These are phyloP conservation scores for Solanum pinnatisectum DNA, from an alignment of 257 asterid species.

Conservation along the genomic window DNA sequence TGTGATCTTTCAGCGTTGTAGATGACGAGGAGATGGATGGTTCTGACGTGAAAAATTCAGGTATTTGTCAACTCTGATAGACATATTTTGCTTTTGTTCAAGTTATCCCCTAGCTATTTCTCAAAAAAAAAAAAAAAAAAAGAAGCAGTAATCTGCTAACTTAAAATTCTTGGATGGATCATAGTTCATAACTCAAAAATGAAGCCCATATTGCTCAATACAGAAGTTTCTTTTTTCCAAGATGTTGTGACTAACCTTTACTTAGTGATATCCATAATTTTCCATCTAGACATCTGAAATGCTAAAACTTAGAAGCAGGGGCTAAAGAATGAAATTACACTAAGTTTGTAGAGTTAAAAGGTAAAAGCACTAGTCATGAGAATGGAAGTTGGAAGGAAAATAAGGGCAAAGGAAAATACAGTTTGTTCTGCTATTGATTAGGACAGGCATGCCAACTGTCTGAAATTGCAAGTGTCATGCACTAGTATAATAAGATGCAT, in stretches of 20 bases:
- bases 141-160: background rate
- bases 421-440: background rate
- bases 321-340: background rate
- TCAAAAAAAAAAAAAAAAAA: background rate
- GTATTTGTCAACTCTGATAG: slow-evolving; percentile 10
- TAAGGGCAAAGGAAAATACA: background rate
- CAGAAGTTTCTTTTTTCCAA: background rate
- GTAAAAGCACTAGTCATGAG: background rate
- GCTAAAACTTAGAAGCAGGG: background rate
- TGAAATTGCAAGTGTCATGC: background rate
- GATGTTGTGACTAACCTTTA: background rate
- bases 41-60: slow-evolving; percentile 38
- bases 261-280: background rate
- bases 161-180: background rate
- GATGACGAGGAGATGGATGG: slow-evolving; percentile 52
- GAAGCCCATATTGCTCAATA: background rate
- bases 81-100: background rate
- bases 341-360: background rate
- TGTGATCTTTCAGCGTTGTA: slow-evolving; percentile 54
- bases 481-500: background rate
- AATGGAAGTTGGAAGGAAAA: background rate
- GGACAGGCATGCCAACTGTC: background rate
- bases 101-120: background rate
- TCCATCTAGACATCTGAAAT: background rate
- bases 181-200: background rate